Conservation (phyloP, 129 eudicot species). For the Chrysanthemum lavandulifolium region DNA sequence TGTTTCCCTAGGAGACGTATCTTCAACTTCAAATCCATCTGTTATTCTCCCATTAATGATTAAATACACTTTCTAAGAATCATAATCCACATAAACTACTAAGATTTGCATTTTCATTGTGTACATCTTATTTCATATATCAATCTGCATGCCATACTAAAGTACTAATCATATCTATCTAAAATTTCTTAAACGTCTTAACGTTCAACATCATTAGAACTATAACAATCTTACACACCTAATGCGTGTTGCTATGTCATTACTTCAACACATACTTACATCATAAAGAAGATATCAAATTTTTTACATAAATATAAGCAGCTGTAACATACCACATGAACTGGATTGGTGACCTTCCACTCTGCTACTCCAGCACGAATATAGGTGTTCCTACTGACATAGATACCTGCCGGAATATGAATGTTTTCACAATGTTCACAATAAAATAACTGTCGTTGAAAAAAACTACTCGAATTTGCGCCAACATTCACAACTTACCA, state of each 20-base stretch:
- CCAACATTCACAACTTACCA: conserved; percentile 44
- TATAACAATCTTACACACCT: too few species aligned
- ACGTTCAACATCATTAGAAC: too few species aligned
- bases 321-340: conserved; percentile 65
- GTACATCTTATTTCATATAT: neutral
- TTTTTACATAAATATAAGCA: neutral
- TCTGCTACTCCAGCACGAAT: conserved; percentile 95
- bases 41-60: neutral
- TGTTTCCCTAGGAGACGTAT: neutral
- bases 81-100: conserved; percentile 3
- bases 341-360: conserved; percentile 90
- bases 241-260: too few species aligned
- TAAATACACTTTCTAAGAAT: conserved; percentile 4
- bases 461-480: neutral
- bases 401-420: conserved; percentile 51
- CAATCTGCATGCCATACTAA: too few species aligned
- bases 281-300: conserved; percentile 7
- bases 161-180: too few species aligned
- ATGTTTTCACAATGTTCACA: conserved; percentile 8
- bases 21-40: neutral
- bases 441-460: neutral
- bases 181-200: too few species aligned
- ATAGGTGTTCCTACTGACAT: conserved; percentile 94
- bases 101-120: neutral
- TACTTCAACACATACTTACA: neutral